phyloP scores from a whole-genome alignment of 306 rosid genomes.

The Sphenostylis stenocarpa region DNA sequence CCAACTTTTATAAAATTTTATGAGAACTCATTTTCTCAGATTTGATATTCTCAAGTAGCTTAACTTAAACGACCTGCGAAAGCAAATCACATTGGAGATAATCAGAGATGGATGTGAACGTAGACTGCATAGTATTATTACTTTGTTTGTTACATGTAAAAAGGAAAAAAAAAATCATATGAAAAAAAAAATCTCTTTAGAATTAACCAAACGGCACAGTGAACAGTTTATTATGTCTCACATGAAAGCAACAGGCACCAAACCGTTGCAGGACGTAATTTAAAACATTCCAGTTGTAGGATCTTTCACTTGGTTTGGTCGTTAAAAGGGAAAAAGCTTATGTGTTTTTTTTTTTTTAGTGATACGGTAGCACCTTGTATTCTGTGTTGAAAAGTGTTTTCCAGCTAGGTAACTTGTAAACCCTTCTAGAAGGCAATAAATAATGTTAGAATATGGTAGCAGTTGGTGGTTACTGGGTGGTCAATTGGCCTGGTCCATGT shows the following conservation, averaged over 20 bases:
- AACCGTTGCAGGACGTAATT: background rate
- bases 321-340: background rate
- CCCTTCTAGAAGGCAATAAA: background rate
- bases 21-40: background rate
- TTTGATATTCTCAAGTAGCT: background rate
- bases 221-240: slow-evolving; percentile 20
- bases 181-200: background rate
- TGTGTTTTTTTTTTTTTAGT: background rate
- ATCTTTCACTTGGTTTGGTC: slow-evolving; percentile 20
- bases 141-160: background rate
- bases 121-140: background rate
- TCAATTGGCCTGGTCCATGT: slow-evolving; percentile 33
- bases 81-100: too few relatives aligned
- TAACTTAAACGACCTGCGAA: too few relatives aligned
- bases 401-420: background rate
- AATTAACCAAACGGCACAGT: background rate
- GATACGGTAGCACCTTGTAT: background rate
- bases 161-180: background rate
- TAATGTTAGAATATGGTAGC: slow-evolving; percentile 7
- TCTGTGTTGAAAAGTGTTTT: slow-evolving; percentile 2
- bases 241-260: slow-evolving; percentile 19
- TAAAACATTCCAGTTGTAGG: slow-evolving; percentile 25
- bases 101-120: background rate
- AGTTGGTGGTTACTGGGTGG: background rate
- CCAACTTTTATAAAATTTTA: too few relatives aligned